Evolutionary conservation across 331 rosid genomes (phyloP).

Genomic region (Ulmus americana): DNA sequence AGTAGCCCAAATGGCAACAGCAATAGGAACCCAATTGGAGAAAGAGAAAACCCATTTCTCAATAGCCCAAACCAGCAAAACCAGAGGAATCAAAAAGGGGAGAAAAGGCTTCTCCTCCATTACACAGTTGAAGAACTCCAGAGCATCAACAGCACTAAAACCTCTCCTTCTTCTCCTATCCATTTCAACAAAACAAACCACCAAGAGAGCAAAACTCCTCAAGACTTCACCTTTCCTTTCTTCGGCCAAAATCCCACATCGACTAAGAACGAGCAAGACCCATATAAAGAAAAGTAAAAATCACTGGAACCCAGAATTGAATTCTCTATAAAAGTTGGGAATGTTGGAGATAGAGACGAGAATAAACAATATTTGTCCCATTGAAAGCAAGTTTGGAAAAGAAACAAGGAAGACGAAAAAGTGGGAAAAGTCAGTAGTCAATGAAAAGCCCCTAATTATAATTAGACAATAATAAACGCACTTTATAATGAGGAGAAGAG

Average conservation of each 20-base stretch:
- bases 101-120: slow-evolving; percentile 52
- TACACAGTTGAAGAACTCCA: slow-evolving; percentile 45
- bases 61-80: slow-evolving; percentile 65
- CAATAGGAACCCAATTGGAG: slow-evolving; percentile 82
- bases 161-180: slow-evolving; percentile 34
- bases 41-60: slow-evolving; percentile 86
- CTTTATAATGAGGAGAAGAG: background rate
- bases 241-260: no score
- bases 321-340: background rate
- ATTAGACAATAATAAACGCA: background rate
- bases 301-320: background rate
- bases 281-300: background rate
- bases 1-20: slow-evolving; percentile 72
- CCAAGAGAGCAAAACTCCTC: slow-evolving; percentile 8
- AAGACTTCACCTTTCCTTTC: background rate
- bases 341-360: background rate
- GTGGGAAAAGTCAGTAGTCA: slow-evolving; percentile 23
- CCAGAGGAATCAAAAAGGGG: slow-evolving; percentile 51
- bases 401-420: slow-evolving; percentile 7
- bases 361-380: background rate
- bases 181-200: slow-evolving; percentile 37
- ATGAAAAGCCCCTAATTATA: background rate
- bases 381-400: slow-evolving; percentile 18
- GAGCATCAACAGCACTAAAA: slow-evolving; percentile 38
- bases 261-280: background rate